Conservation (phyloP, 306 rosid genomes). For the Senna tora region DNA sequence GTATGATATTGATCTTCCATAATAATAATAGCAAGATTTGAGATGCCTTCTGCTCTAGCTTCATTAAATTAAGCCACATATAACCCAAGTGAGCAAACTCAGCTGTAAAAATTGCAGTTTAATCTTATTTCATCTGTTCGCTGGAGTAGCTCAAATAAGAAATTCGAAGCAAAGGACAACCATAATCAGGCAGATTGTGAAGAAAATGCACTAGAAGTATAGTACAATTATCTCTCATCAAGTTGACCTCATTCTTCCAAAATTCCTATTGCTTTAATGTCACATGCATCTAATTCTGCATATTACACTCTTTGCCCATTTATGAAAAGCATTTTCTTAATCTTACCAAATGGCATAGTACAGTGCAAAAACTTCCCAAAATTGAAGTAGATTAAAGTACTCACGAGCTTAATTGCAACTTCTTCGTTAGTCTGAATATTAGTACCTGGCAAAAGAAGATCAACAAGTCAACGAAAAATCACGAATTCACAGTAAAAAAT, state of each 20-base stretch:
- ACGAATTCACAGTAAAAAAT: not conserved
- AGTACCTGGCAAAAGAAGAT: conserved; percentile 59
- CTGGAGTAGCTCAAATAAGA: not conserved
- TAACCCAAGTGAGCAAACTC: not conserved
- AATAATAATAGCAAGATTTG: not conserved
- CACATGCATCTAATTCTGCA: not conserved
- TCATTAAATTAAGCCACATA: not conserved
- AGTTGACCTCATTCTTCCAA: not conserved
- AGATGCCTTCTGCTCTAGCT: not conserved
- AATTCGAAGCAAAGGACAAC: not conserved
- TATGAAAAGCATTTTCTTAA: not conserved
- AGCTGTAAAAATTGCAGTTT: too few relatives aligned
- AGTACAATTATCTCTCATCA: not conserved
- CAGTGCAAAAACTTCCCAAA: conserved; percentile 14
- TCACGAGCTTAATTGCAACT: conserved; percentile 96
- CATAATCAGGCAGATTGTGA: not conserved
- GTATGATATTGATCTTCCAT: not conserved
- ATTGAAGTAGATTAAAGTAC: conserved; percentile 39
- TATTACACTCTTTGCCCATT: not conserved
- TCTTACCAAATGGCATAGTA: too few relatives aligned
- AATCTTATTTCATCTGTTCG: not conserved
- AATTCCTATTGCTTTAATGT: not conserved
- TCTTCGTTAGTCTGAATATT: conserved; percentile 96
- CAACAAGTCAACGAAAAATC: not conserved
- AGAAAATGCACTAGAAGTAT: not conserved